Base-by-base conservation (phyloP, 306 rosid genomes). In the Dryas drummondii region DNA sequence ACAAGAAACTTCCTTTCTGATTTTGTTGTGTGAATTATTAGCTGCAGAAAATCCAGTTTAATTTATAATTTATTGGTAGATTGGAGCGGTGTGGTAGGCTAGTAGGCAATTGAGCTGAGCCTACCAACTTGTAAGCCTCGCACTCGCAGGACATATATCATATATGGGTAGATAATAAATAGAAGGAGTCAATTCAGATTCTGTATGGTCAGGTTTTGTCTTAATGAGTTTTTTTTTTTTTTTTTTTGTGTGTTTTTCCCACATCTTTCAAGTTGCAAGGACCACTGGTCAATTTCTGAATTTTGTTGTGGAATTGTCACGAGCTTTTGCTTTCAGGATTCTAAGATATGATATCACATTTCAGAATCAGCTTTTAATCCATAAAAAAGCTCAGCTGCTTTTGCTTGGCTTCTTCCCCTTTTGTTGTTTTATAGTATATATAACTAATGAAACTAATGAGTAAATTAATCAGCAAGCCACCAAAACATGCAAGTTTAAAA, bases 361-460 rank as follows among this genome's bases (percentile, higher is more conserved):
- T 78, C 74, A 48, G 46, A 69, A 76, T 83, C 79, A 55, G 27
- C 79, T 76, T 83, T 79, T 66, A 10, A 66, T 78, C 74, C 14
- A 62, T 48, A 7, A 0, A 32, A 37, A n/a, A n/a, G 14, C 73
- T 54, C 7, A 8, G 59, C 52, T 2, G 48, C 66, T 63, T 78
- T 53, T 22, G 9, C 64, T 49, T 44, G 49, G 15, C 77, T 14
- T 78, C 46, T 37, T 49, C n/a, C 3, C 1, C 50, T 27, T 64
- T 11, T 55, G 17, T 12, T 4, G n/a, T n/a, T 55, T 45, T 26
- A 19, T 8, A 7, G 62, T 57, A 32, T 9, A 10, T 19, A 32
- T 5, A 22, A 50, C 37, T 32, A 32, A 32, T 32, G 37, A 32
- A 32, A 32, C 37, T 32, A 32, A 32, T 32, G 37, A 32, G 37